phyloP scores from a whole-genome alignment of 371 early-diverging fungal genomes.

The Mucor piriformis region DNA sequence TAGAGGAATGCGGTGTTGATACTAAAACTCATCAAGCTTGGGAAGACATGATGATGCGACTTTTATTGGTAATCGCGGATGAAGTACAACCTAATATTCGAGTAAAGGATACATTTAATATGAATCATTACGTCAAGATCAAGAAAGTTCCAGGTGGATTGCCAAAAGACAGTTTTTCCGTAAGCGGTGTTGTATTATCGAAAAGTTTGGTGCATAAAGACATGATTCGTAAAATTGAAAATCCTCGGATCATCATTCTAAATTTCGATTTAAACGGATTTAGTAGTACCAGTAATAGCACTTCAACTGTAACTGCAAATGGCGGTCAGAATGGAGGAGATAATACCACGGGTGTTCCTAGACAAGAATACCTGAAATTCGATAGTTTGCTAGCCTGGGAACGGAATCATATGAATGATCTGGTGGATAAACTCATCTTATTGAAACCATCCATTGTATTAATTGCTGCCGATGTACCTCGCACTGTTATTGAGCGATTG shows the following conservation, averaged over 20 bases:
- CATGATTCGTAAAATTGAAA: conserved; percentile 70
- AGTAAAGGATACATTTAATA: conserved; percentile 82
- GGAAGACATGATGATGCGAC: conserved; percentile 72
- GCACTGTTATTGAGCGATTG: conserved; percentile 83
- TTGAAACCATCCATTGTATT: conserved; percentile 82
- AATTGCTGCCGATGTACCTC: conserved; percentile 75
- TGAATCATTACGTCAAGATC: conserved; percentile 89
- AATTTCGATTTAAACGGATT: conserved; percentile 87
- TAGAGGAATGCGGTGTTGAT: conserved; percentile 8
- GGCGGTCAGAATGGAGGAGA: background rate
- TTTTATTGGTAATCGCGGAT: conserved; percentile 68
- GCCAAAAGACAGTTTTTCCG: conserved; percentile 75
- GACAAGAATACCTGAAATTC: conserved; percentile 42
- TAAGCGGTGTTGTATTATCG: conserved; percentile 84
- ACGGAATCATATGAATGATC: conserved; percentile 72
- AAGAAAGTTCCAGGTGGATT: conserved; percentile 89
- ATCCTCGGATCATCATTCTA: conserved; percentile 84
- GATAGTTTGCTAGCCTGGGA: conserved; percentile 83
- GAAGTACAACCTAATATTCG: conserved; percentile 70
- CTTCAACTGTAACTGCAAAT: background rate
- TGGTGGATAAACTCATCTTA: conserved; percentile 76
- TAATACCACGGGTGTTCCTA: background rate
- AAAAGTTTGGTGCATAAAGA: conserved; percentile 88
- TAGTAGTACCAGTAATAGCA: conserved; percentile 23
- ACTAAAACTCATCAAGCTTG: conserved; percentile 58